These are phyloP conservation scores for Pharus latifolius DNA, from an alignment of 176 grass and related monocot genomes.

Conservation along the genomic window DNA sequence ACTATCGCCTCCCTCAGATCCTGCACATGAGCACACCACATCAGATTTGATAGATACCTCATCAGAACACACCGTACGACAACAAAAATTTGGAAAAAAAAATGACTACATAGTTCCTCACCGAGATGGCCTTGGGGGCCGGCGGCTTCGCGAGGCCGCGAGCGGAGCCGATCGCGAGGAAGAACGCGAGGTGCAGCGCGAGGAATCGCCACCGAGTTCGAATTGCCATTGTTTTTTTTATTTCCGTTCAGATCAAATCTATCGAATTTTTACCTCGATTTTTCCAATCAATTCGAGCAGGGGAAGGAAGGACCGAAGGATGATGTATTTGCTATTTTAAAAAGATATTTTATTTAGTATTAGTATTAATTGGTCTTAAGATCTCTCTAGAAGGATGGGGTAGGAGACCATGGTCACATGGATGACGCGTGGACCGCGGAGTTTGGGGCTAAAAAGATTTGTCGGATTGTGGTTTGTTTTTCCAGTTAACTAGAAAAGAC, in stretches of 20 bases:
- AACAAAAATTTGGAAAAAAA: neutral
- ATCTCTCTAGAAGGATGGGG: neutral
- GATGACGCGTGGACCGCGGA: neutral
- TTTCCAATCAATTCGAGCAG: neutral
- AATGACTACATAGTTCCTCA: constrained; percentile 10
- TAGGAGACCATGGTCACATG: no score
- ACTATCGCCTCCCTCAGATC: constrained; percentile 79
- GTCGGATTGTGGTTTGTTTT: neutral
- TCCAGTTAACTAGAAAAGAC: neutral
- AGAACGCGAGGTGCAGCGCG: constrained; percentile 15
- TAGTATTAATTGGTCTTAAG: neutral
- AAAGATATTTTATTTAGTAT: no score
- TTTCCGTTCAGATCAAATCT: neutral
- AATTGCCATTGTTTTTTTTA: constrained; percentile 17
- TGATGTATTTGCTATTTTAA: neutral
- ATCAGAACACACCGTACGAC: neutral
- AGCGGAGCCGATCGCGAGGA: constrained; percentile 21
- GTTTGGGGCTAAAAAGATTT: neutral
- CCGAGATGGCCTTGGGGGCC: constrained; percentile 61
- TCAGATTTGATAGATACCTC: neutral
- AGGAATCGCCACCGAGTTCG: constrained; percentile 35
- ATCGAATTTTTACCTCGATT: neutral
- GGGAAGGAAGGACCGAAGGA: neutral
- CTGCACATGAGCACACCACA: constrained; percentile 6
- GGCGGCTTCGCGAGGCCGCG: constrained; percentile 22